Conservation (phyloP, 805 yeast genomes). For the Spencermartinsiella europaea region DNA sequence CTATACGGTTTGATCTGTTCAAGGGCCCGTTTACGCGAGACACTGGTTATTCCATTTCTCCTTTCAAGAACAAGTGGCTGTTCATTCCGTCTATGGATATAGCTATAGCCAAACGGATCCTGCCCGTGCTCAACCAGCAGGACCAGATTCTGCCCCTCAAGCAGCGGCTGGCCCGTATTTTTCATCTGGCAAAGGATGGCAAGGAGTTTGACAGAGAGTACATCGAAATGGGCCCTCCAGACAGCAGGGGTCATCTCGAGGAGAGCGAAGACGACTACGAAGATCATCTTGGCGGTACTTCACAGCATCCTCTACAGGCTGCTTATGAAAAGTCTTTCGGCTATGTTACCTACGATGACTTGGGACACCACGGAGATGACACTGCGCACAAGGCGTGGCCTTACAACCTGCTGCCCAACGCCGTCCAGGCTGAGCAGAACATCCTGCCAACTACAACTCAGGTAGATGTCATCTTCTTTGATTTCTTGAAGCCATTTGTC, state of each 20-base stretch:
- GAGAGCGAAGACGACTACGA: not conserved
- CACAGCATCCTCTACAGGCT: constrained; percentile 11
- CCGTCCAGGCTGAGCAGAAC: constrained; percentile 48
- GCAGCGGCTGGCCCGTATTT: not conserved
- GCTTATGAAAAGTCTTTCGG: constrained; percentile 44
- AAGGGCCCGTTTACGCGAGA: constrained; percentile 80
- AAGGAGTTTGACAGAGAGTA: constrained; percentile 12
- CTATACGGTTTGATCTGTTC: constrained; percentile 79
- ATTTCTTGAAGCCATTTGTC: constrained; percentile 58
- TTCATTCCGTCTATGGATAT: constrained; percentile 55
- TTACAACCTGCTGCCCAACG: constrained; percentile 69
- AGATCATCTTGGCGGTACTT: not conserved
- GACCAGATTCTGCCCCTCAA: constrained; percentile 36
- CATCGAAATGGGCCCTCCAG: constrained; percentile 15
- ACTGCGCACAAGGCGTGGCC: constrained; percentile 57
- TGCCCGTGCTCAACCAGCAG: constrained; percentile 52
- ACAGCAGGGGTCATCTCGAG: constrained; percentile 2
- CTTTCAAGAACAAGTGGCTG: constrained; percentile 78
- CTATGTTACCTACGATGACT: constrained; percentile 76
- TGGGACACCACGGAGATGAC: constrained; percentile 83
- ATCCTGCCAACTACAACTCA: constrained; percentile 27
- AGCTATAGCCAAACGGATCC: constrained; percentile 48
- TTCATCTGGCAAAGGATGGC: constrained; percentile 5
- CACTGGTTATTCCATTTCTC: constrained; percentile 76
- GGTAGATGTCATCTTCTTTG: constrained; percentile 74